These are phyloP conservation scores for Acacia confusa DNA, from an alignment of 306 rosid genomes.

Conservation along the genomic window DNA sequence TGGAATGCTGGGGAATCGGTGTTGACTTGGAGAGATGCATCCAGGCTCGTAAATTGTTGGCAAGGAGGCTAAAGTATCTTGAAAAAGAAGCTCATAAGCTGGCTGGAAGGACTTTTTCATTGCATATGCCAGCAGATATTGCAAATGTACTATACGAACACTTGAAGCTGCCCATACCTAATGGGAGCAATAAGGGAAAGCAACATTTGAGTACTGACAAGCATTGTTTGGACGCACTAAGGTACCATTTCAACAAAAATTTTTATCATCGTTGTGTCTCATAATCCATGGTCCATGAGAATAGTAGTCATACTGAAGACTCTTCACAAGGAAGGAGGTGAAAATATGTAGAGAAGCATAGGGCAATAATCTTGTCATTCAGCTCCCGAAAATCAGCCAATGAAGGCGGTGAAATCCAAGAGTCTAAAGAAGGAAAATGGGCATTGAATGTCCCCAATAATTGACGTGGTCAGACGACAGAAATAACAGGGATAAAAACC, in stretches of 20 bases:
- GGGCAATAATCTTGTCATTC: not conserved
- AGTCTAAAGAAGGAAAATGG: not conserved
- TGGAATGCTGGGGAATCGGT: constrained; percentile 97
- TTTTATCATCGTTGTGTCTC: constrained; percentile 26
- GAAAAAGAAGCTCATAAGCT: constrained; percentile 86
- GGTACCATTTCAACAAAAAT: constrained; percentile 47
- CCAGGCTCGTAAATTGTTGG: constrained; percentile 79
- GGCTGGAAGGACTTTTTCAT: constrained; percentile 84
- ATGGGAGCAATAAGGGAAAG: constrained; percentile 70
- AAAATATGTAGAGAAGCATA: not conserved
- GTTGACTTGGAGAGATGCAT: constrained; percentile 90
- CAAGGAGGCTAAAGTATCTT: constrained; percentile 68
- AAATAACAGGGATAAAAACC: not conserved
- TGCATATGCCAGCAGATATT: constrained; percentile 81
- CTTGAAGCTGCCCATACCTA: constrained; percentile 84
- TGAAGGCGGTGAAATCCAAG: not conserved
- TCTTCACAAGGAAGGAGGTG: not conserved
- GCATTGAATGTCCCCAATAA: not conserved
- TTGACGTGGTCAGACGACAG: not conserved
- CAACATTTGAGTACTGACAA: constrained; percentile 92
- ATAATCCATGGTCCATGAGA: constrained; percentile 5
- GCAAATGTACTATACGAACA: constrained; percentile 76
- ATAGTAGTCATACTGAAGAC: not conserved
- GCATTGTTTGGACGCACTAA: constrained; percentile 82
- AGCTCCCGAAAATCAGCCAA: not conserved